Base-by-base conservation (phyloP, 768 basidiomycete species). In the Suillus luteus region DNA sequence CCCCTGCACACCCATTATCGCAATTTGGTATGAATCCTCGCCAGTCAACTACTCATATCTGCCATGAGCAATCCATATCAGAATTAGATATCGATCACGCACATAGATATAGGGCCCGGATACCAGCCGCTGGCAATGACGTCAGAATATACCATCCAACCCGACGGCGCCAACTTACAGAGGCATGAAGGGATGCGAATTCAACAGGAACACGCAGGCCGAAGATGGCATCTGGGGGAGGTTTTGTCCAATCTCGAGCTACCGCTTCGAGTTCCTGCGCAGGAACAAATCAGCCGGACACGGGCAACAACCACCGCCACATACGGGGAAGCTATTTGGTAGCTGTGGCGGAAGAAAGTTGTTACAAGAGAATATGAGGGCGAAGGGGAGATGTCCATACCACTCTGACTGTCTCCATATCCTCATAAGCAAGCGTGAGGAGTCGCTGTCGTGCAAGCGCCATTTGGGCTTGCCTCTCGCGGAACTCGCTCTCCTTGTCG, bases 1-100 rank as follows among this genome's bases (percentile, higher is more conserved):
- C 60, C 91, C 92, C 72, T 90, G 88, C 12, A 92, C 86, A 61
- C 90, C 89, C 83, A 89, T 87, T 62, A 85, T 85, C n/a, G 93
- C 92, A 66, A 95, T 93, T 79, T 93, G 91, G 73, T 87, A 95
- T 8, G 93, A 93, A 70, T 93, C 93, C 72, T 95, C 92, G 59
- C 89, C 84, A 15, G 90, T 91, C 63, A 94, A 79, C 92, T 93
- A 67, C 14, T 33, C 38, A 64, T 66, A 60, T 19, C 44, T 68
- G 66, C 66, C 70, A 70, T 69, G 70, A 68, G 70, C 62, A 48
- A 67, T 57, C 66, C 59, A 65, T 40, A 60, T 37, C 63, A 64
- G 35, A 22, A 61, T 65, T 68, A 60, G 55, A 61, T 35, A 2
- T 12, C 31, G 65, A 66, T 65, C 40, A 77, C 86, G 59, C 73